Evolutionary conservation across 306 rosid species (phyloP).

Genomic region (Trifolium dubium): DNA sequence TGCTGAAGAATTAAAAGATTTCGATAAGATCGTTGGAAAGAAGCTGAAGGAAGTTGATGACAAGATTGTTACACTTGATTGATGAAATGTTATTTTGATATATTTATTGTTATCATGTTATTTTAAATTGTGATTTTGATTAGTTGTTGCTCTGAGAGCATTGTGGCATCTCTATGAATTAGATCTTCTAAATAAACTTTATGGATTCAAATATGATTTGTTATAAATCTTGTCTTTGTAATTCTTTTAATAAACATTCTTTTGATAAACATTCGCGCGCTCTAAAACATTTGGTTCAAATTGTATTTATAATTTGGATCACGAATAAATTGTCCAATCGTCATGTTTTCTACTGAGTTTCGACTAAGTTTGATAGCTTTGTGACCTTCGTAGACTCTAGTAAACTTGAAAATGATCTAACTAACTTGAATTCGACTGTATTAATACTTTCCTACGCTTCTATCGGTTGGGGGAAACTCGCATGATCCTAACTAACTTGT

Average conservation of each 20-base stretch:
- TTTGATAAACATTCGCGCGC: too few species aligned
- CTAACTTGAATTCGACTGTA: too few species aligned
- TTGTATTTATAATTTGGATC: too few species aligned
- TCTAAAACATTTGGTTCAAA: too few species aligned
- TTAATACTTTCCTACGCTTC: too few species aligned
- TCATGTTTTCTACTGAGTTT: too few species aligned
- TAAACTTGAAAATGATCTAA: too few species aligned
- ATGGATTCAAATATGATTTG: not conserved
- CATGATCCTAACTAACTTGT: too few species aligned
- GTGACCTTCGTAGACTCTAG: too few species aligned
- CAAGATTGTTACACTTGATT: not conserved
- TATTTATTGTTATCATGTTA: not conserved
- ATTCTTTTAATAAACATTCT: not conserved
- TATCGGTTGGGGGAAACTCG: too few species aligned
- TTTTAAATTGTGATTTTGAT: not conserved
- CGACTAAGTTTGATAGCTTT: too few species aligned
- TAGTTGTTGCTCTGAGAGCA: not conserved
- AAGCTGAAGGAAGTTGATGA: not conserved
- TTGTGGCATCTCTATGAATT: not conserved
- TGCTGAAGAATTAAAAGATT: not conserved
- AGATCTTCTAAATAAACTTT: not conserved
- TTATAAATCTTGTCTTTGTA: not conserved
- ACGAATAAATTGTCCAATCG: too few species aligned
- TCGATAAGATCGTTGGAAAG: not conserved
- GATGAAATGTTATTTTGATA: not conserved